These are phyloP conservation scores for Tilletia horrida DNA, from an alignment of 1,284 basidiomycete species.

Conservation along the genomic window DNA sequence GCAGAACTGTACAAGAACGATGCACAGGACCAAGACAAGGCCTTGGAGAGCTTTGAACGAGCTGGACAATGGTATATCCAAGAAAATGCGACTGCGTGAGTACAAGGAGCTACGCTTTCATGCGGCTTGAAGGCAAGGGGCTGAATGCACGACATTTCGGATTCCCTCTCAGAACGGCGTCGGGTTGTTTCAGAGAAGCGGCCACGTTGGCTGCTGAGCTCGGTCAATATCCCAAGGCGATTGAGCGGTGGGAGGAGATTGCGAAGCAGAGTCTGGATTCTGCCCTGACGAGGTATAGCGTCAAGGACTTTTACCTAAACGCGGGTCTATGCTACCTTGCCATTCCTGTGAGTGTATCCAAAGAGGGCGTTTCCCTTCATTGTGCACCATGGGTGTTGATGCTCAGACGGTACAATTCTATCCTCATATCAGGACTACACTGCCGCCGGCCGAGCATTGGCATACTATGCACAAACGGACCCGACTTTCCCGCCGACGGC, in stretches of 20 bases:
- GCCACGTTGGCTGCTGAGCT: conserved; percentile 90
- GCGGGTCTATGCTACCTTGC: conserved; percentile 85
- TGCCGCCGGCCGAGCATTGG: conserved; percentile 50
- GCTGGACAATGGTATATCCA: conserved; percentile 97
- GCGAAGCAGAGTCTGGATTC: conserved; percentile 79
- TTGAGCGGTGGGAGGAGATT: conserved; percentile 83
- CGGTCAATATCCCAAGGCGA: conserved; percentile 77
- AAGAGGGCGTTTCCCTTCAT: neutral
- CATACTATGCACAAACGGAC: conserved; percentile 52
- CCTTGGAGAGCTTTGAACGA: conserved; percentile 83
- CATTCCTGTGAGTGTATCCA: conserved; percentile 66
- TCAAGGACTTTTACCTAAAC: conserved; percentile 95
- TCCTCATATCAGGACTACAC: conserved; percentile 37
- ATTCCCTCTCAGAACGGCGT: conserved; percentile 67
- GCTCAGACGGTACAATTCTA: too few relatives aligned
- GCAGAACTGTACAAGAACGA: conserved; percentile 83
- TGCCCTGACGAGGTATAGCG: conserved; percentile 91
- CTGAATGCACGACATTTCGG: too few relatives aligned
- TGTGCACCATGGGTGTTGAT: too few relatives aligned
- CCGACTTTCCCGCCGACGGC: conserved; percentile 50
- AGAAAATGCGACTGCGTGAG: conserved; percentile 91
- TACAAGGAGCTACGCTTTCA: too few relatives aligned
- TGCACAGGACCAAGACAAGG: conserved; percentile 68
- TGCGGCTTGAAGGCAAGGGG: too few relatives aligned
- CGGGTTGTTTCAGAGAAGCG: conserved; percentile 90